phyloP scores from a whole-genome alignment of 2,329 filamentous ascomycete genomes.

The Talaromyces sp. region DNA sequence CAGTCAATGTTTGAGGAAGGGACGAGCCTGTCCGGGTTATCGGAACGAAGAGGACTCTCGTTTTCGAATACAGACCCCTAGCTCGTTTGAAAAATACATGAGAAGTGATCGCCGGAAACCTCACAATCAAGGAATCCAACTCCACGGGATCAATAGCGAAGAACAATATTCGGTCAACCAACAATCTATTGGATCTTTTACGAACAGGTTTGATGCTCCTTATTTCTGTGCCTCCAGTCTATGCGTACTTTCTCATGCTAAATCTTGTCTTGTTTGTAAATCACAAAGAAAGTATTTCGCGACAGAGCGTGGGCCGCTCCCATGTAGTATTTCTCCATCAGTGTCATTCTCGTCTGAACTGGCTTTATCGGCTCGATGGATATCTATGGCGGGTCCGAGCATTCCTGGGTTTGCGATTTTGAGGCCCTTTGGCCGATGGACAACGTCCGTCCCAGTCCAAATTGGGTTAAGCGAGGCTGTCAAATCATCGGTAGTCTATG shows the following conservation, averaged over 20 bases:
- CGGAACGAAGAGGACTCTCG: neutral
- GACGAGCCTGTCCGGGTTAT: neutral
- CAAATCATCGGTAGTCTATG: neutral
- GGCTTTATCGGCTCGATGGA: neutral
- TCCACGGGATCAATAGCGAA: neutral
- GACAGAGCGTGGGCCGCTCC: too few species aligned
- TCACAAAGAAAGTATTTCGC: neutral
- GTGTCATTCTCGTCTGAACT: neutral
- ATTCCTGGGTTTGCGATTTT: neutral
- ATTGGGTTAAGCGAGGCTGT: neutral
- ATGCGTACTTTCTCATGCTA: too few species aligned
- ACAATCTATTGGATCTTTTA: too few species aligned
- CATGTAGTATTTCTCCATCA: neutral
- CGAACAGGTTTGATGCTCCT: too few species aligned
- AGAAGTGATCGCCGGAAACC: neutral
- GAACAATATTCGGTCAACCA: too few species aligned
- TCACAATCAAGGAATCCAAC: neutral
- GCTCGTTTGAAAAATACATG: too few species aligned
- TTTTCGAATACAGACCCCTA: neutral
- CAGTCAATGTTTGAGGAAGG: neutral
- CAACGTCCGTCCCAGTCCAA: neutral
- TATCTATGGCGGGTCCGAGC: neutral
- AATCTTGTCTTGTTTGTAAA: too few species aligned
- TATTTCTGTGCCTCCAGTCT: too few species aligned
- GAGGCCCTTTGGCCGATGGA: neutral